Percentiles rank a stretch among this genome's conserved stretches.
These are phyloP conservation scores for Clavulina sp. DNA, from an alignment of 768 basidiomycete genomes.

Conservation along the genomic window DNA sequence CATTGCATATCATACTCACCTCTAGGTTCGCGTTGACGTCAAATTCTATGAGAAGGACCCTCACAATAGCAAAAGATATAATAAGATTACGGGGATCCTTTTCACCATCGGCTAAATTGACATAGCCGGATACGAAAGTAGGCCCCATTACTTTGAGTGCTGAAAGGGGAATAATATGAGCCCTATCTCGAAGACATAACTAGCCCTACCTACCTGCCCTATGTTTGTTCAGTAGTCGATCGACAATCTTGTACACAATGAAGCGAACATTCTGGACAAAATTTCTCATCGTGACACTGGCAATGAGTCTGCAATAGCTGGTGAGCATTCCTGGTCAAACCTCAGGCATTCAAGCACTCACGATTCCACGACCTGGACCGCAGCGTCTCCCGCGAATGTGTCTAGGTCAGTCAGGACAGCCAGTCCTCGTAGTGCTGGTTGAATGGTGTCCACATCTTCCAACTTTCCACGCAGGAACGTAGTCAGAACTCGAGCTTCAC, in stretches of 20 bases:
- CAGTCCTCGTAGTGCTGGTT: conserved; percentile 66
- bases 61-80: conserved; percentile 71
- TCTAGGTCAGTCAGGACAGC: conserved; percentile 44
- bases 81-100: conserved; percentile 93
- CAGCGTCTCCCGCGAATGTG: conserved; percentile 46
- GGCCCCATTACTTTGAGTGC: conserved; percentile 57
- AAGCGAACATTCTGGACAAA: conserved; percentile 71
- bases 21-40: conserved; percentile 59
- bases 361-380: conserved; percentile 39
- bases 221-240: conserved; percentile 54
- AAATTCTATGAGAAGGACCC: conserved; percentile 78
- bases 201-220: conserved; percentile 32
- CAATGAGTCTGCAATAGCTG: conserved; percentile 38
- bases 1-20: conserved; percentile 34
- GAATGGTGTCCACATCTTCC: conserved; percentile 68
- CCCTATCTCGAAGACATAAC: conserved; percentile 2
- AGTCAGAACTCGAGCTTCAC: conserved; percentile 59
- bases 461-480: conserved; percentile 75
- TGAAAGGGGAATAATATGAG: conserved; percentile 14
- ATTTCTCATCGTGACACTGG: conserved; percentile 62
- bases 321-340: neutral
- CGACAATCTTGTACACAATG: conserved; percentile 62
- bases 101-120: conserved; percentile 76
- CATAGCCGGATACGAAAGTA: conserved; percentile 59
- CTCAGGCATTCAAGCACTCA: conserved; percentile 23